Evolutionary conservation across 805 yeast genomes (phyloP).

Genomic region (Ascoidea rubescens): DNA sequence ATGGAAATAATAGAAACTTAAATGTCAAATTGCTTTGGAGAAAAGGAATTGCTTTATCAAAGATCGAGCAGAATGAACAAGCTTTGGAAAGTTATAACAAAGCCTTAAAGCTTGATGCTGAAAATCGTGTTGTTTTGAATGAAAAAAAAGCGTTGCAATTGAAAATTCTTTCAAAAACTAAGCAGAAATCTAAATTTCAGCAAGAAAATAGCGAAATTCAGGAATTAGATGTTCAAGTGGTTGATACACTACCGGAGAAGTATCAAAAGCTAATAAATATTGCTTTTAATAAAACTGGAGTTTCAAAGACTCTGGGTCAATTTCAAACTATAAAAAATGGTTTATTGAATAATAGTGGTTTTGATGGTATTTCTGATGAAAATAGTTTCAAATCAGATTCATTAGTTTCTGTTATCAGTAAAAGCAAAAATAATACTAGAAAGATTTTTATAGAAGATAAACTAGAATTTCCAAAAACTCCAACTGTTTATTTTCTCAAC

Average conservation of each 20-base stretch:
- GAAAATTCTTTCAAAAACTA: constrained; percentile 5
- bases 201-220: background rate
- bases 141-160: constrained; percentile 19
- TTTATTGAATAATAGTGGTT: too few species aligned
- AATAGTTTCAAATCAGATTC: background rate
- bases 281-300: background rate
- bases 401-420: background rate
- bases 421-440: background rate
- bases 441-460: background rate
- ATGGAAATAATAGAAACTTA: constrained; percentile 18
- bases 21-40: constrained; percentile 38
- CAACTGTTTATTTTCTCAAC: constrained; percentile 31
- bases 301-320: too few species aligned
- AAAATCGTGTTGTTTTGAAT: constrained; percentile 22
- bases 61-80: constrained; percentile 14
- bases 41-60: constrained; percentile 26
- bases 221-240: constrained; percentile 15
- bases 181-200: background rate
- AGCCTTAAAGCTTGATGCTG: constrained; percentile 28
- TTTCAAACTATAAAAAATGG: too few species aligned
- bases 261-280: constrained; percentile 11
- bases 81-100: constrained; percentile 19
- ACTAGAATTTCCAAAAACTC: constrained; percentile 28
- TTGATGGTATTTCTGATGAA: background rate
- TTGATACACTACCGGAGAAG: constrained; percentile 28